Base-by-base conservation (phyloP, 208 protist species). In the Endotrypanum monterogeii region DNA sequence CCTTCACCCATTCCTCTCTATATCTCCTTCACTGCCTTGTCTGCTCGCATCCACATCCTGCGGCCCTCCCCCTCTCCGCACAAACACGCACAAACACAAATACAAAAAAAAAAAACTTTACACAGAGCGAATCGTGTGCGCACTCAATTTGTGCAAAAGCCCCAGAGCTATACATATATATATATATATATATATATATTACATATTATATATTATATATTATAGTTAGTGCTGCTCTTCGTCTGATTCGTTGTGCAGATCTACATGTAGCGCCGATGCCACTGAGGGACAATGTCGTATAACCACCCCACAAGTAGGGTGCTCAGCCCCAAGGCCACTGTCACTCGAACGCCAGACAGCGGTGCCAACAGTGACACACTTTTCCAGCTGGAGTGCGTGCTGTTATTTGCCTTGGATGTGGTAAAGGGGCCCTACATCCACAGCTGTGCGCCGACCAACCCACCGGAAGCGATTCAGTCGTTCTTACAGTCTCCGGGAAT, bases 341-440 rank as follows among this genome's bases (percentile, higher is more conserved):
- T 35, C 23, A 46, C 60, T 1, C 12, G 5, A 39, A 25, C 32
- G 37, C 32, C 60, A 9, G 60, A 32, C 39, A 68, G 39, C 63
- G 37, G 14, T 44, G 7, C 66, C 0, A 41, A 20, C 8, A 46
- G 37, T 35, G 75, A 71, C 61, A 62, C 75, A 1, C 66, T 81
- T 30, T 87, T 87, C 61, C 71, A 44, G 30, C 77, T 96, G 7
- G 84, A 91, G 30, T 89, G 87, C 73, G 87, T 96, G 41, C 62
- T 94, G 58, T 74, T 96, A 6, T 94, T 94, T 39, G 89, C 89
- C 1, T 82, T 96, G 28, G 89, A 96, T 79, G 88, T 96, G 5
- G 88, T 96, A 12, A 88, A 83, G 46, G 92, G 92, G 0, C 92
- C 92, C 11, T 96, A 96, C 60, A 77, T 96, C 7, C 88, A 94